Conservation (phyloP, 2,329 filamentous ascomycete species). For the Epichloe bromicola region DNA sequence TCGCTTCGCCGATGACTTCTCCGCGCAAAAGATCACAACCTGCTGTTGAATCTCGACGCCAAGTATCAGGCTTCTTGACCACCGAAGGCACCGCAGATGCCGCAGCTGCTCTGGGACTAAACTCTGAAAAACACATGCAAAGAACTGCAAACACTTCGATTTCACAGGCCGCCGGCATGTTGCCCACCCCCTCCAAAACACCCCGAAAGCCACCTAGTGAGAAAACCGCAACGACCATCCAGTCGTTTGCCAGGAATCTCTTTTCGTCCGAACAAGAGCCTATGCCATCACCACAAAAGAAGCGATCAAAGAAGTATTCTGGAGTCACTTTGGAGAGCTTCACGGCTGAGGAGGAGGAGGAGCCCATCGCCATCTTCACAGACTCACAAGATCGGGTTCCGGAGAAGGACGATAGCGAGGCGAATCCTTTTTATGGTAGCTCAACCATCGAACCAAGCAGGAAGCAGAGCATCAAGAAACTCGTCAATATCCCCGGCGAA, state of each 20-base stretch:
- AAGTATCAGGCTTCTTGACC: slow-evolving; percentile 31
- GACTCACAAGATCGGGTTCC: slow-evolving; percentile 70
- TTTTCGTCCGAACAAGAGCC: slow-evolving; percentile 47
- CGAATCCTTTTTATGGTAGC: slow-evolving; percentile 60
- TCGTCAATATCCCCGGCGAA: slow-evolving; percentile 42
- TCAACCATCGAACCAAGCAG: slow-evolving; percentile 27
- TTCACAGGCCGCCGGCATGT: slow-evolving; percentile 37
- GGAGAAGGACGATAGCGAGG: slow-evolving; percentile 46
- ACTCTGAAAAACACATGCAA: slow-evolving; percentile 15
- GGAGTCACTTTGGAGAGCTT: slow-evolving; percentile 46
- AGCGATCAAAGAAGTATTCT: slow-evolving; percentile 42
- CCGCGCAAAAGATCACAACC: slow-evolving; percentile 39
- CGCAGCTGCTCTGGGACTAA: slow-evolving; percentile 27
- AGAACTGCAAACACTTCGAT: slow-evolving; percentile 15
- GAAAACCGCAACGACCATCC: slow-evolving; percentile 37
- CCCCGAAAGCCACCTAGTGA: slow-evolving; percentile 48
- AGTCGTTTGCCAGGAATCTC: slow-evolving; percentile 45
- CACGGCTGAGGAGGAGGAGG: slow-evolving; percentile 39
- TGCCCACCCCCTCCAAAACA: slow-evolving; percentile 74
- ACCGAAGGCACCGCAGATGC: slow-evolving; percentile 30
- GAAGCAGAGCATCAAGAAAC: slow-evolving; percentile 42
- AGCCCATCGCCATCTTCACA: slow-evolving; percentile 60
- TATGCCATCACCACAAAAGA: slow-evolving; percentile 46
- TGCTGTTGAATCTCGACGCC: slow-evolving; percentile 33
- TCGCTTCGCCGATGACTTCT: slow-evolving; percentile 31